Conservation (phyloP, 2,329 filamentous ascomycete genomes). For the Ophiostoma ulmi region DNA sequence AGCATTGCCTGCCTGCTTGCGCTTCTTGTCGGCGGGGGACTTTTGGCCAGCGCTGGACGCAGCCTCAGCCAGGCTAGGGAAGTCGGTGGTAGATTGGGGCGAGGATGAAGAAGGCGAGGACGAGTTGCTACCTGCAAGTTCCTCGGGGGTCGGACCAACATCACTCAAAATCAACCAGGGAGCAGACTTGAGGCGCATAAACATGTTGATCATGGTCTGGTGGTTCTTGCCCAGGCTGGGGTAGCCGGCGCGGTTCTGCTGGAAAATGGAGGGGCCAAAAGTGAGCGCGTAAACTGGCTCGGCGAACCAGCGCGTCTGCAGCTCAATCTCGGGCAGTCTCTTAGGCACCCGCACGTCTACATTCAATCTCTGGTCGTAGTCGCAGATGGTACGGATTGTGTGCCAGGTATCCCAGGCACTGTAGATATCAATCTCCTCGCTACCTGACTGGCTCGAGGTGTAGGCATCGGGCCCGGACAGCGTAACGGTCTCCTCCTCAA, state of each 20-base stretch:
- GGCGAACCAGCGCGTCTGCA: conserved; percentile 64
- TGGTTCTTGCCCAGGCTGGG: conserved; percentile 58
- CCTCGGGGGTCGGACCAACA: conserved; percentile 45
- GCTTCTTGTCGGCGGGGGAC: conserved; percentile 40
- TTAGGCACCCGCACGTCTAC: conserved; percentile 59
- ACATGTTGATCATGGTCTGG: conserved; percentile 55
- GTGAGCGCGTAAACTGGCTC: conserved; percentile 62
- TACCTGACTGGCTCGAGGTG: conserved; percentile 34
- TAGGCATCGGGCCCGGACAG: conserved; percentile 43
- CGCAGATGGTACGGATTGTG: conserved; percentile 74
- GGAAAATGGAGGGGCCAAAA: conserved; percentile 50
- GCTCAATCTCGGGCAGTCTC: conserved; percentile 52
- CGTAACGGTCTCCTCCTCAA: conserved; percentile 49
- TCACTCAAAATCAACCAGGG: conserved; percentile 62
- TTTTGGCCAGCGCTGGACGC: conserved; percentile 38
- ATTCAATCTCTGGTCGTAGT: conserved; percentile 73
- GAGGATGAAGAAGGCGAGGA: conserved; percentile 28
- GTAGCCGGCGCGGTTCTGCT: conserved; percentile 55
- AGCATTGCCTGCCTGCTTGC: conserved; percentile 36
- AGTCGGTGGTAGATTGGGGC: conserved; percentile 37
- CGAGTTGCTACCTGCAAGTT: conserved; percentile 27
- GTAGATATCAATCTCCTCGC: conserved; percentile 61
- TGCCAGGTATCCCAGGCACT: conserved; percentile 94
- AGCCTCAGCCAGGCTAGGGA: conserved; percentile 65
- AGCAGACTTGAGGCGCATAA: conserved; percentile 59